Evolutionary conservation across 208 protist species (phyloP).

Genomic region (Angomonas ambiguus): DNA sequence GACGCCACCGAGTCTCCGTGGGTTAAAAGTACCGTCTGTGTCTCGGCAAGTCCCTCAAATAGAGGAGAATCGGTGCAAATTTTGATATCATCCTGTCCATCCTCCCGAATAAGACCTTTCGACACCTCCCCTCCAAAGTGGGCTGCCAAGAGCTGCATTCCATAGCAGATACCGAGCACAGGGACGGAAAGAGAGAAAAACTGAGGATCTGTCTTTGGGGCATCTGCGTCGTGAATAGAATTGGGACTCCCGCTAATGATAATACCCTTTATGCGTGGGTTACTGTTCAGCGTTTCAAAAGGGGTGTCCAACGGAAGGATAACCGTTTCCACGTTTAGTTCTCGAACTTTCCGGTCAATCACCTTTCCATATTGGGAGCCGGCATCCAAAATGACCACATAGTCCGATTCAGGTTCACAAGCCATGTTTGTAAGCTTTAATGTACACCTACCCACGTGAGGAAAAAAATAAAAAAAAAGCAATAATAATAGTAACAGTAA

Average conservation of each 20-base stretch:
- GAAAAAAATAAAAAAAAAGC: slow-evolving; percentile 7
- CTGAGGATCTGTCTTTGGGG: slow-evolving; percentile 70
- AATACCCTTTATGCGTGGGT: slow-evolving; percentile 77
- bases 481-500: slow-evolving; percentile 1
- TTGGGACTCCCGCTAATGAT: slow-evolving; percentile 96
- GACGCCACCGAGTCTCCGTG: slow-evolving; percentile 90
- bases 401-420: slow-evolving; percentile 26
- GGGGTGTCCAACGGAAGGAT: slow-evolving; percentile 87
- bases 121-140: slow-evolving; percentile 88
- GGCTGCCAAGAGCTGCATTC: slow-evolving; percentile 93
- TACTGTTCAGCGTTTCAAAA: slow-evolving; percentile 29
- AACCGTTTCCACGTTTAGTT: slow-evolving; percentile 89
- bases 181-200: slow-evolving; percentile 86
- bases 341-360: slow-evolving; percentile 94
- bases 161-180: slow-evolving; percentile 98
- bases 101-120: slow-evolving; percentile 85
- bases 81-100: slow-evolving; percentile 91
- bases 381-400: slow-evolving; percentile 93
- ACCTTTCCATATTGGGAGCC: slow-evolving; percentile 97
- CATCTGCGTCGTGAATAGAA: slow-evolving; percentile 83
- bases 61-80: slow-evolving; percentile 53
- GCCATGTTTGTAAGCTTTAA: slow-evolving; percentile 6
- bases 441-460: slow-evolving; percentile 1
- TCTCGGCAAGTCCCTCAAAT: slow-evolving; percentile 52
- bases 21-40: slow-evolving; percentile 90